Conservation (phyloP, 768 basidiomycete species). For the Xerocomus potaroensis region DNA sequence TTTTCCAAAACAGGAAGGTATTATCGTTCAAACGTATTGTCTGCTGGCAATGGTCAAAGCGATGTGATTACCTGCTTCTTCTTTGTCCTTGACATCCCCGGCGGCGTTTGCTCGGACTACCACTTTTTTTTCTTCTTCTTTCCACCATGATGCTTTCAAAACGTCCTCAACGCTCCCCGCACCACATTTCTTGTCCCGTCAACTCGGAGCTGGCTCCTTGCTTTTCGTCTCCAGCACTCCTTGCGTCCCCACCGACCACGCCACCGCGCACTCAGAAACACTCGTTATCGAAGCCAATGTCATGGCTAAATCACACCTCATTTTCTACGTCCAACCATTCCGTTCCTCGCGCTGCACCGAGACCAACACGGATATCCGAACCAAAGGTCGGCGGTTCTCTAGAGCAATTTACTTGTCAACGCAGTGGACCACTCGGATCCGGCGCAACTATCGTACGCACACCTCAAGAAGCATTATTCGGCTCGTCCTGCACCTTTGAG, state of each 20-base stretch:
- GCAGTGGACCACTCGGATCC: slow-evolving; percentile 54
- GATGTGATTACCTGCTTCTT: slow-evolving; percentile 2
- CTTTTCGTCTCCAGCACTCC: slow-evolving; percentile 12
- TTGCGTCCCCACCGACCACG: slow-evolving; percentile 29
- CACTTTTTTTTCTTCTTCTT: neutral
- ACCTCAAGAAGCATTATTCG: slow-evolving; percentile 68
- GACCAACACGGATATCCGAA: slow-evolving; percentile 43
- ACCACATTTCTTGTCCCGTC: slow-evolving; percentile 8
- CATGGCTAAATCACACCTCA: slow-evolving; percentile 39
- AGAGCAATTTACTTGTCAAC: slow-evolving; percentile 27
- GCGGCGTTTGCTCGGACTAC: neutral
- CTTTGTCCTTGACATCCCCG: slow-evolving; percentile 5
- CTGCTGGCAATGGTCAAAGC: slow-evolving; percentile 2
- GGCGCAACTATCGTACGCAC: slow-evolving; percentile 77
- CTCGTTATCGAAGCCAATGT: slow-evolving; percentile 39
- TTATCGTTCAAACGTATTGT: slow-evolving; percentile 25
- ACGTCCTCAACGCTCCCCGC: slow-evolving; percentile 18
- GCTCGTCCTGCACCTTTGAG: slow-evolving; percentile 15
- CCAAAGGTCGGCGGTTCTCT: slow-evolving; percentile 35
- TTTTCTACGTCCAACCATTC: slow-evolving; percentile 28
- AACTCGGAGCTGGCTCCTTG: slow-evolving; percentile 28
- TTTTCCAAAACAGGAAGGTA: slow-evolving; percentile 22
- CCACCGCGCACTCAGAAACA: slow-evolving; percentile 31
- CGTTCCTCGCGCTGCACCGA: slow-evolving; percentile 30
- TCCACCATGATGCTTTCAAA: slow-evolving; percentile 26